phyloP scores from a whole-genome alignment of 768 basidiomycete genomes.

The Exsudoporus frostii region DNA sequence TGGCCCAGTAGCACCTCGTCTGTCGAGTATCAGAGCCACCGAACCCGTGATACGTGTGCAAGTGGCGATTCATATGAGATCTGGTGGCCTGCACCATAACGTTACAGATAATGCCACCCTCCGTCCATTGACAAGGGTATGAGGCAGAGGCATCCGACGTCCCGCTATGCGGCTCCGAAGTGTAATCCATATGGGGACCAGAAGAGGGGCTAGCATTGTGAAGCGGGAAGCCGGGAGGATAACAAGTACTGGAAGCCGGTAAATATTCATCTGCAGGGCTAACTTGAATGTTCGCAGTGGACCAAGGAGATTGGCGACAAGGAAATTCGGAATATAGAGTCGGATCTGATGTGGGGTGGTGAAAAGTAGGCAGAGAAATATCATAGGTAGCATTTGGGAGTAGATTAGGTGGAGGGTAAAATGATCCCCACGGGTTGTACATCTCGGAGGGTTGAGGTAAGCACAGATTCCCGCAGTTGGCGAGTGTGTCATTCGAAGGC shows the following conservation, averaged over 20 bases:
- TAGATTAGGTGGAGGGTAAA: neutral
- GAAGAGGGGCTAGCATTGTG: neutral
- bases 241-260: neutral
- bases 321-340: neutral
- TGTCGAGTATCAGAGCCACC: constrained; percentile 20
- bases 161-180: constrained; percentile 1
- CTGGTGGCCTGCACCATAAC: constrained; percentile 21
- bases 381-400: neutral
- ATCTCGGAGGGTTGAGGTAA: neutral
- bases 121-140: constrained; percentile 21
- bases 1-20: constrained; percentile 19
- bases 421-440: constrained; percentile 6
- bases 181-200: neutral
- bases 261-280: neutral
- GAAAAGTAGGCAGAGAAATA: neutral
- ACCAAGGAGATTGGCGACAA: neutral
- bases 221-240: neutral
- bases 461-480: neutral
- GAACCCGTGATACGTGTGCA: constrained; percentile 23
- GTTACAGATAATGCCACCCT: constrained; percentile 10
- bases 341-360: neutral
- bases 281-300: neutral
- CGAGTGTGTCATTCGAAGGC: neutral
- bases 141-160: constrained; percentile 2
- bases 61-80: constrained; percentile 25